Base-by-base conservation (phyloP, 2,329 filamentous ascomycete genomes). In the Annulohypoxylon truncatum region DNA sequence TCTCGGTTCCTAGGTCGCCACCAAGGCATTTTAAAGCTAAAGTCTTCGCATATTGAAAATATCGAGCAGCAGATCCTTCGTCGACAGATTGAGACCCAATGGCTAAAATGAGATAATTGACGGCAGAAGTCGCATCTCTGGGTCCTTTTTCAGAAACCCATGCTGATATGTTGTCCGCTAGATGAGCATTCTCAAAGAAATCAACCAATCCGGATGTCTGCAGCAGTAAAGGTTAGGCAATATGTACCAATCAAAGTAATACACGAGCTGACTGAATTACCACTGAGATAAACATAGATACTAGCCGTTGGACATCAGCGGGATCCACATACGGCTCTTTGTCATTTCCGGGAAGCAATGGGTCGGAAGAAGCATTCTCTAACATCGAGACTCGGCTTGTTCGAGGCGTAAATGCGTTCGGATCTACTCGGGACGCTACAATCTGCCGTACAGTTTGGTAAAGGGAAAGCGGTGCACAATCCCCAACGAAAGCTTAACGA, bases 391-490 rank as follows among this genome's bases (percentile, higher is more conserved):
- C 83, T 6, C 81, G 82, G 56, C 80, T 84, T 2, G 82, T 82
- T 63, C 85, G 81, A 0, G 84, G 83, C 1, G 84, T 81, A 64
- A 87, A 86, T 1, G 83, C 84, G 48, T 82, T 78, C 10, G 80
- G 78, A 15, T 84, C 84, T 31, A 86, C 80, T 4, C 80, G 77
- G 0, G 78, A 80, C 0, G 81, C 85, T 20, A 87, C 83, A 15
- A 87, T 79, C 68, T 85, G 81, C 1, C 84, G 79, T 5, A 87
- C 82, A 0, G 83, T 85, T 67, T 86, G 84, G 68, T 87, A 87
- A 65, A 87, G 83, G 0, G 84, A 87, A 18, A 87, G 75, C 0
- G 85, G 85, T 3, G 85, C 85, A 67, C 84, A 87, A 71, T 87
- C 85, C 4, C 85, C 85, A 22, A 87, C 84, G 71, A 87, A 87